A percentile compares a stretch with the other conserved stretches of the same genome.
Conservation (phyloP, 768 basidiomycete genomes). For the Crepidotus variabilis region DNA sequence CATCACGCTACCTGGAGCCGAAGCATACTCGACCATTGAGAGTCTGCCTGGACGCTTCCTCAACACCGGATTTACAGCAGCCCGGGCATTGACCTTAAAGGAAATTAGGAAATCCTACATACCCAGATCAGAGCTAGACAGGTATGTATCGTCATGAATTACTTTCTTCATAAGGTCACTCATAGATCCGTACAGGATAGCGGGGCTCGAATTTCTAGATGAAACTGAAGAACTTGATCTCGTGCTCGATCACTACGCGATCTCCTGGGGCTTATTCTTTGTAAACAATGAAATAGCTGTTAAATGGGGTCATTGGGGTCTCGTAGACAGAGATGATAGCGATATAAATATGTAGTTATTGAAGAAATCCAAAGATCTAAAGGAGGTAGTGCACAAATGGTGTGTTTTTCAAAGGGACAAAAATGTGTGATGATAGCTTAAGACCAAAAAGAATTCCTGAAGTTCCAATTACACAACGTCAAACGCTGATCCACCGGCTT, state of each 20-base stretch:
- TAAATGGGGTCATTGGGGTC: conserved; percentile 33
- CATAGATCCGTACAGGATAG: conserved; percentile 47
- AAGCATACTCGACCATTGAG: conserved; percentile 52
- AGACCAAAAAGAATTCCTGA: neutral
- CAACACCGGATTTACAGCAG: conserved; percentile 48
- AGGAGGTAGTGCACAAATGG: too few relatives aligned
- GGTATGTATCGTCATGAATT: conserved; percentile 35
- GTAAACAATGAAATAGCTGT: conserved; percentile 6
- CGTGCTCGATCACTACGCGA: conserved; percentile 84
- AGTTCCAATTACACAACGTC: conserved; percentile 35
- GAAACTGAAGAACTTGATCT: conserved; percentile 94
- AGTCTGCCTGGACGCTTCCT: conserved; percentile 61
- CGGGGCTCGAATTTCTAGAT: conserved; percentile 82
- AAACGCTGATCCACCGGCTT: conserved; percentile 60
- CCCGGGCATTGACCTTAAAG: conserved; percentile 60
- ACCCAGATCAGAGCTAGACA: conserved; percentile 44
- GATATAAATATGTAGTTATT: neutral
- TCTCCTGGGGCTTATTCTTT: conserved; percentile 62
- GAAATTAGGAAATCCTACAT: conserved; percentile 59
- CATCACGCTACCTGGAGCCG: conserved; percentile 70
- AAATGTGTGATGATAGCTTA: too few relatives aligned
- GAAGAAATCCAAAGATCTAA: neutral
- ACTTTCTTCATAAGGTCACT: neutral
- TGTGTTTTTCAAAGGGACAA: too few relatives aligned
- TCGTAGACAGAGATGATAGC: conserved; percentile 19